Evolutionary conservation across 495 filamentous ascomycete genomes (phyloP).

Genomic region (Usnea hakonensis): DNA sequence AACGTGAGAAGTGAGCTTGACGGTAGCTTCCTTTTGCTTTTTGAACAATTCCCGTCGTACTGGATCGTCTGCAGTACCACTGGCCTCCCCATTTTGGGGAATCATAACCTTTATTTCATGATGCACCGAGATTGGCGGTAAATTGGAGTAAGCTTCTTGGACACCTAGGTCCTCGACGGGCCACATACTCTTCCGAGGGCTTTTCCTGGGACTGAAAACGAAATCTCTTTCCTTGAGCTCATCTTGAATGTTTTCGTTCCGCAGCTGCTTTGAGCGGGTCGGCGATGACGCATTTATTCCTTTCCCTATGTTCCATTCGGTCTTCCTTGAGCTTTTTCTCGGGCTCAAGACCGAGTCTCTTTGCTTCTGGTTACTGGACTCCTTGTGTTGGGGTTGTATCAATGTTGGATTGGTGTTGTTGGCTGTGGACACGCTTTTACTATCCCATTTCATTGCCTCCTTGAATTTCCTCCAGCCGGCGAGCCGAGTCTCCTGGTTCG

Average conservation of each 20-base stretch:
- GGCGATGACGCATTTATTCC: background rate
- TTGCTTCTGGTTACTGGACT: slow-evolving; percentile 25
- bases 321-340: slow-evolving; percentile 30
- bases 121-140: background rate
- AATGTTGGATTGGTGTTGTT: slow-evolving; percentile 13
- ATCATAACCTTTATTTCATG: background rate
- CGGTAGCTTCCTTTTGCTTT: background rate
- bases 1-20: background rate
- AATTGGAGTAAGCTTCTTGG: background rate
- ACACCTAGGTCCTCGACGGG: background rate
- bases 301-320: background rate
- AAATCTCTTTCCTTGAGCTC: background rate
- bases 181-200: slow-evolving; percentile 9
- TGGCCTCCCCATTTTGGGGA: background rate
- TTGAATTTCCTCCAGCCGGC: slow-evolving; percentile 66
- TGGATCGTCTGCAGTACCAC: background rate
- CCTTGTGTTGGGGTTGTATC: background rate
- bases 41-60: too few species aligned
- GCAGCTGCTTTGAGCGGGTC: background rate
- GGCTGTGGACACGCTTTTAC: slow-evolving; percentile 16
- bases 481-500: slow-evolving; percentile 55
- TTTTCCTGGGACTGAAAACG: slow-evolving; percentile 43
- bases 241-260: background rate
- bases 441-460: slow-evolving; percentile 33
- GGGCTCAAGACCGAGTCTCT: slow-evolving; percentile 41